Conservation (phyloP, 2,329 filamentous ascomycete species). For the Aspergillus spinulosporus region DNA sequence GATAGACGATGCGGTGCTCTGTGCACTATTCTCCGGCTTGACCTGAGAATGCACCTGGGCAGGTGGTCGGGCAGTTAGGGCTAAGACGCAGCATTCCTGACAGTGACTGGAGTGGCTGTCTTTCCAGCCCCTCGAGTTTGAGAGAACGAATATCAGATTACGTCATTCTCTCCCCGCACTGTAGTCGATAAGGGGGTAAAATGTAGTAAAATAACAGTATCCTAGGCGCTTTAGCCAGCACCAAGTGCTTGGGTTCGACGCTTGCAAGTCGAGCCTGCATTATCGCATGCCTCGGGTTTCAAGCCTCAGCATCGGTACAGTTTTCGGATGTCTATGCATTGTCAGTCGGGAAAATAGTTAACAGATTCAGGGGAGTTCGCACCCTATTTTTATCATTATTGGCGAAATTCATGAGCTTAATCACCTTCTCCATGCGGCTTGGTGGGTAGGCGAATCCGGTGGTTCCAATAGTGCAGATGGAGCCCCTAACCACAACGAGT, state of each 20-base stretch:
- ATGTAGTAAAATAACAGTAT: too few relatives aligned
- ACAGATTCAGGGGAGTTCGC: not conserved
- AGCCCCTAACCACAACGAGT: not conserved
- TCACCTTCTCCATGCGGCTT: not conserved
- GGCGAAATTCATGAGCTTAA: not conserved
- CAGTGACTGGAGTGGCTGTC: not conserved
- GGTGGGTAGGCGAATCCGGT: not conserved
- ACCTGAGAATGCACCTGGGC: not conserved
- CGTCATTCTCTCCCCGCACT: too few relatives aligned
- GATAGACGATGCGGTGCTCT: not conserved
- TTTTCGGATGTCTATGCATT: too few relatives aligned
- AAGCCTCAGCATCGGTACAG: too few relatives aligned
- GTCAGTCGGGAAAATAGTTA: too few relatives aligned
- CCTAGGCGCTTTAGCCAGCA: too few relatives aligned
- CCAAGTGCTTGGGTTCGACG: too few relatives aligned
- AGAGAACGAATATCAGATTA: not conserved
- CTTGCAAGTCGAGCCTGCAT: too few relatives aligned
- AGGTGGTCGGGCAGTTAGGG: not conserved
- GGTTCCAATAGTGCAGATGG: not conserved
- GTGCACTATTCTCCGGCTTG: too few relatives aligned
- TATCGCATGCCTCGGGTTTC: too few relatives aligned
- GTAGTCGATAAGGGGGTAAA: too few relatives aligned
- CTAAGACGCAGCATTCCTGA: not conserved
- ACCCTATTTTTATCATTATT: not conserved
- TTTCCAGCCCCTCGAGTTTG: not conserved